These are phyloP conservation scores for Sphaerulina populicola DNA, from an alignment of 2,329 filamentous ascomycete species.

Conservation along the genomic window DNA sequence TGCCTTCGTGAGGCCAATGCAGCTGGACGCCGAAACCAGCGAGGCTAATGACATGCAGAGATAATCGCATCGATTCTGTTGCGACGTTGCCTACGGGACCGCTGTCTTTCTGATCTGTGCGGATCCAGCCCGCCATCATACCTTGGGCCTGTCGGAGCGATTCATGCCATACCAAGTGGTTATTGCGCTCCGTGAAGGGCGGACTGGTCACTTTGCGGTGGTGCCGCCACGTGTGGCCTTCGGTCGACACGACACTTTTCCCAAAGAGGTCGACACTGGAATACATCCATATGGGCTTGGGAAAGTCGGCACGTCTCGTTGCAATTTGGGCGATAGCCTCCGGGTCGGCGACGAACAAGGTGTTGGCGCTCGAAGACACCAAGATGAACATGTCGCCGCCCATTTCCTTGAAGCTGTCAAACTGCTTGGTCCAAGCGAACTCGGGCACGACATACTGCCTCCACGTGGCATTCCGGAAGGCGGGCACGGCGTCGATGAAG, in stretches of 20 bases:
- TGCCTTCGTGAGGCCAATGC: constrained; percentile 50
- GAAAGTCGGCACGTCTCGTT: constrained; percentile 59
- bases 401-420: constrained; percentile 50
- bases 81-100: constrained; percentile 50
- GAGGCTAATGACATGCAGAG: constrained; percentile 54
- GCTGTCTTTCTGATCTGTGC: constrained; percentile 35
- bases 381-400: constrained; percentile 56
- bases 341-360: constrained; percentile 54
- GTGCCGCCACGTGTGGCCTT: constrained; percentile 60
- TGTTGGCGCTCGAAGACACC: constrained; percentile 50
- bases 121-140: constrained; percentile 53
- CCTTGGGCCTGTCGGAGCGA: constrained; percentile 55
- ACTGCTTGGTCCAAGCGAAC: constrained; percentile 51
- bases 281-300: constrained; percentile 57
- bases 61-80: constrained; percentile 57
- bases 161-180: constrained; percentile 57
- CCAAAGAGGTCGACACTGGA: constrained; percentile 57
- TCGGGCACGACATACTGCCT: constrained; percentile 53
- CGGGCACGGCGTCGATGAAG: constrained; percentile 49
- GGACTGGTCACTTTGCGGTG: constrained; percentile 65
- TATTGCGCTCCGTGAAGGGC: constrained; percentile 69
- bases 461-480: constrained; percentile 50
- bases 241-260: constrained; percentile 61
- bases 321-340: constrained; percentile 60
- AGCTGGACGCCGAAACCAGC: constrained; percentile 62